Base-by-base conservation (phyloP, 2,329 filamentous ascomycete species). In the Sphaerulina populicola region DNA sequence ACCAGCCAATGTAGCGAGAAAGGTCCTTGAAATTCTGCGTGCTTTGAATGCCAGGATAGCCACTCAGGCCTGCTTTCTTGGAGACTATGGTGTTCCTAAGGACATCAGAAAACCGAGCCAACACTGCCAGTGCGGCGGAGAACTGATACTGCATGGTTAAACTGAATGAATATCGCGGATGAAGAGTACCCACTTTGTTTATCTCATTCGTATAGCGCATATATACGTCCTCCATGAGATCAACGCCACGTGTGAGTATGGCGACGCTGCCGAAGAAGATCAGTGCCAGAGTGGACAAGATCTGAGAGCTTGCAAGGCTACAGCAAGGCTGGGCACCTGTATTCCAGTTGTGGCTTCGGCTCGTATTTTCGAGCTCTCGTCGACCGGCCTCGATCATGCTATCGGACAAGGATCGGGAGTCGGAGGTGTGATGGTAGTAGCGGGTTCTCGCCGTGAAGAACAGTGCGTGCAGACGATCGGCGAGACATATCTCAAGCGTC, bases 61-160 rank as follows among this genome's bases (percentile, higher is more conserved):
- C 62, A 8, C 61, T 63, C 18, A 64, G 58, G 29, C 62, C 62
- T 23, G 61, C 62, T 43, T 62, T 63, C 50, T 53, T 43, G 38
- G 46, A 18, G n/a, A 46, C 47, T 33, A 47, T 41, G 47, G 31
- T n/a, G 6, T 23, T 3, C 29, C 39, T 18, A 1, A 41, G 39
- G 11, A 41, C 39, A 21, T 21, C 18, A 12, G 14, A 12, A 9
- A 41, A 14, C 18, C 29, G 39, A 12, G 39, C 12, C 4, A 27
- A 23, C 5, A 23, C 39, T 9, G 39, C 18, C 3, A 41, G 39
- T 5, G 11, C 11, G 39, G 39, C 11, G 15, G 29, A 7, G 5
- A 41, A 10, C 10, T 41, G 39, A 41, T 41, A 41, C 18, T 27
- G 39, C 39, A 41, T 41, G 15, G 18, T 12, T 9, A 12, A 23